phyloP scores from a whole-genome alignment of 768 basidiomycete genomes.

The Suillus discolor region DNA sequence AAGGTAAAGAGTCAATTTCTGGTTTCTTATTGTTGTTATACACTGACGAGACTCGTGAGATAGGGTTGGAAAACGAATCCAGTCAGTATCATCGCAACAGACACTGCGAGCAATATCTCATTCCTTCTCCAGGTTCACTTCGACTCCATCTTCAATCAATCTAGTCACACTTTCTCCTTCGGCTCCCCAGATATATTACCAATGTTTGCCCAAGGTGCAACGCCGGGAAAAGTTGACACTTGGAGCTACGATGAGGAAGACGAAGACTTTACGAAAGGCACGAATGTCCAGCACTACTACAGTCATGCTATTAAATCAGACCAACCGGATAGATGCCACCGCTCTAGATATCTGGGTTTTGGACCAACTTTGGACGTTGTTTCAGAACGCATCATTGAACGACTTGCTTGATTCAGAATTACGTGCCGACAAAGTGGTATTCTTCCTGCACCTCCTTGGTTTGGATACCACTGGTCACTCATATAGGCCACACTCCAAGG shows the following conservation, averaged over 20 bases:
- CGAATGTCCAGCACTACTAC: slow-evolving; percentile 5
- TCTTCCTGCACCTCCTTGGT: slow-evolving; percentile 84
- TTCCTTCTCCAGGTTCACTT: slow-evolving; percentile 57
- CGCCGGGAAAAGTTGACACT: slow-evolving; percentile 65
- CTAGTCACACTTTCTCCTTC: slow-evolving; percentile 76
- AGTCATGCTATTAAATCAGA: background rate
- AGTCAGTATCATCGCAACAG: slow-evolving; percentile 35
- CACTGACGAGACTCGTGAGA: background rate
- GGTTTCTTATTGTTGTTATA: background rate
- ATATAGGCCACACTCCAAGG: slow-evolving; percentile 79
- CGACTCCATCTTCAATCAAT: slow-evolving; percentile 87
- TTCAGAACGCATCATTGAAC: slow-evolving; percentile 66
- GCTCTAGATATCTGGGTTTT: slow-evolving; percentile 79
- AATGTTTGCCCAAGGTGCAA: slow-evolving; percentile 82
- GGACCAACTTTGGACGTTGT: slow-evolving; percentile 60
- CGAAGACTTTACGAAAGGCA: slow-evolving; percentile 88
- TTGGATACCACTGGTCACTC: slow-evolving; percentile 88
- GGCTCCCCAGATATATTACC: slow-evolving; percentile 89
- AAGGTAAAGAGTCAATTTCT: slow-evolving; percentile 49
- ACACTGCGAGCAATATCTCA: slow-evolving; percentile 5
- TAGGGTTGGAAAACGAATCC: slow-evolving; percentile 90
- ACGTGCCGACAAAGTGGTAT: slow-evolving; percentile 61
- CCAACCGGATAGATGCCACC: slow-evolving; percentile 60
- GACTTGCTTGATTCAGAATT: slow-evolving; percentile 51
- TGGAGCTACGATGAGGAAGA: slow-evolving; percentile 79